Evolutionary conservation across 225 moss, liverwort and hornwort species (phyloP), one percentile per base, ranked within the genome.

Genomic region (Polytrichum formosum): DNA sequence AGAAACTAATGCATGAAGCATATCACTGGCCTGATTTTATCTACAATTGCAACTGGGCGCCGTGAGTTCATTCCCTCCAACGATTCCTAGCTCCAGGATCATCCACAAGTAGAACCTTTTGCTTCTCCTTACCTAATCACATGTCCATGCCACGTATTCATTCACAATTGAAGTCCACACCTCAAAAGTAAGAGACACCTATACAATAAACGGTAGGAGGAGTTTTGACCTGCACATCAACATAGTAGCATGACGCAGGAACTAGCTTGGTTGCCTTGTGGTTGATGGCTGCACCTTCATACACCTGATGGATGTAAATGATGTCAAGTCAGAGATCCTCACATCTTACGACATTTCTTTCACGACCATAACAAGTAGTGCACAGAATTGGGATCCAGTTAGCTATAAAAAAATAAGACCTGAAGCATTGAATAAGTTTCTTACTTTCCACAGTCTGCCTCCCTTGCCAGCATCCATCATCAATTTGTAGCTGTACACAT

Each of bases 401-500:
- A 21, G 58, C 58, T 58, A 20, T n/a, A 22, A 20, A 58, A 58
- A 58, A 23, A 58, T 6, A 21, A 6, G 8, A 58, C 6, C 22
- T n/a, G 13, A 33, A 22, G 6, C 6, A n/a, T 22, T 0, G n/a
- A 23, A 29, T 17, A 31, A 67, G 13, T 28, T 2, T 66, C 73
- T 73, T 26, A 73, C 73, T 56, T 73, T 75, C 30, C 73, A 67
- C 35, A 80, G 18, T 26, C 64, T 75, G 56, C 84, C 75, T 69
- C 77, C 84, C 69, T 73, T 70, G 16, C 84, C 80, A 75, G 80
- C 80, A 70, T 80, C 77, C 27, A 84, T 80, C 70, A 80, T 63
- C 69, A 84, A 72, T 72, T 77, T 84, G 70, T 75, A 84, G 78
- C 84, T 84, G 77, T 70, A 62, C 66, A 82, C 73, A 73, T 21